Percentiles rank a stretch among this genome's conserved stretches.
These are phyloP conservation scores for Wickerhamomyces xylosicus DNA, from an alignment of 805 yeast species.

Conservation along the genomic window DNA sequence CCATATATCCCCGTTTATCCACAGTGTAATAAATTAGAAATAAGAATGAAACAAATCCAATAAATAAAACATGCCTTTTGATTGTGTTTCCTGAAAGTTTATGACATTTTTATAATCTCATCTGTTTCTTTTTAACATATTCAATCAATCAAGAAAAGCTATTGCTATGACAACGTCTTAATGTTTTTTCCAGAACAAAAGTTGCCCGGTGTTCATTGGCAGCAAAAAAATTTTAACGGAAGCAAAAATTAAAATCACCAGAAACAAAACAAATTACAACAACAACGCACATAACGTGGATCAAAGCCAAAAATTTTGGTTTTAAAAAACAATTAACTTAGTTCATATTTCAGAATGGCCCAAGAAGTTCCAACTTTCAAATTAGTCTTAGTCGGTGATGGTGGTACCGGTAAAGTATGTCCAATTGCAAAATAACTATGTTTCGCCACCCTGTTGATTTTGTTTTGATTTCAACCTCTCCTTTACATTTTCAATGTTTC, in stretches of 20 bases:
- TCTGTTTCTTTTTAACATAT: too few relatives aligned
- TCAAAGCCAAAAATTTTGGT: neutral
- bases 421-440: too few relatives aligned
- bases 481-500: neutral
- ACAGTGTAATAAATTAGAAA: too few relatives aligned
- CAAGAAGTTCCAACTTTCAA: constrained; percentile 90
- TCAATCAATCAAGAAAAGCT: neutral
- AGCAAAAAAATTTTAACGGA: neutral
- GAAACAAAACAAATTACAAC: neutral
- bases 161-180: neutral
- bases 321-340: neutral
- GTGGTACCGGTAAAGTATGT: constrained; percentile 97
- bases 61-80: too few relatives aligned
- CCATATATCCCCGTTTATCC: too few relatives aligned
- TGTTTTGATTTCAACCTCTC: neutral
- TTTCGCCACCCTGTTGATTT: neutral
- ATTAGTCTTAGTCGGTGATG: constrained; percentile 98
- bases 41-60: too few relatives aligned
- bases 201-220: neutral
- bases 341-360: constrained; percentile 36
- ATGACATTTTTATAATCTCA: too few relatives aligned
- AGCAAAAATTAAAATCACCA: neutral
- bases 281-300: neutral
- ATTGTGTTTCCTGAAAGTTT: too few relatives aligned
- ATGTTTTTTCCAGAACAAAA: too few relatives aligned